Evolutionary conservation across 495 filamentous ascomycete species (phyloP).

Genomic region (Trichoderma gamsii): DNA sequence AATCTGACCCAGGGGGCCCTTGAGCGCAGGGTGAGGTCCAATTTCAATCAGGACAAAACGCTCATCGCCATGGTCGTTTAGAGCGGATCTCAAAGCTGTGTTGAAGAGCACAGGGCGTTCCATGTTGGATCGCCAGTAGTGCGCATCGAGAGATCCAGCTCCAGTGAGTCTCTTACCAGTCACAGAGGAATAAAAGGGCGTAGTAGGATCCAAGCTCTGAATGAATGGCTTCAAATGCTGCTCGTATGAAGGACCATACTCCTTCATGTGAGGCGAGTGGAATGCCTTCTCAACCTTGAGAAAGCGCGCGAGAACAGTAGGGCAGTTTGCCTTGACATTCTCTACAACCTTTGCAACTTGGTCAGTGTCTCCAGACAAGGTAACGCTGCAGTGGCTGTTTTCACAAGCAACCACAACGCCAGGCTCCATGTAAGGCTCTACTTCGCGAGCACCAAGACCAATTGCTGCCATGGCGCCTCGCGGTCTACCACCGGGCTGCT

Average conservation of each 20-base stretch:
- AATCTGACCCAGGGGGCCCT: constrained; percentile 14
- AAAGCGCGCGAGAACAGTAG: constrained; percentile 22
- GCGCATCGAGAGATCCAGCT: constrained; percentile 24
- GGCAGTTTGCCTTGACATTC: constrained; percentile 20
- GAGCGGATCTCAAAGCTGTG: constrained; percentile 22
- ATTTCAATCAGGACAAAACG: constrained; percentile 36
- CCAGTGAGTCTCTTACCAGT: constrained; percentile 27
- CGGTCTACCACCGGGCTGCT: no score
- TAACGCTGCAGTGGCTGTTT: constrained; percentile 38
- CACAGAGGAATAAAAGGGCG: constrained; percentile 23
- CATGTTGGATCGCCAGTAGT: background rate
- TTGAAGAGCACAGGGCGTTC: background rate
- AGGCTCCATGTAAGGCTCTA: constrained; percentile 20
- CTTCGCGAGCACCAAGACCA: constrained; percentile 23
- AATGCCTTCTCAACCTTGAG: constrained; percentile 41
- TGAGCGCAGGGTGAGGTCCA: constrained; percentile 40
- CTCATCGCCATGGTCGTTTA: background rate
- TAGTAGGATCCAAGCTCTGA: constrained; percentile 17
- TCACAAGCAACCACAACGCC: constrained; percentile 22
- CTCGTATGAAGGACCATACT: constrained; percentile 21
- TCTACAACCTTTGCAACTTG: constrained; percentile 21
- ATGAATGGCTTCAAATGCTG: constrained; percentile 16
- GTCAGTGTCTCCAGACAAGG: constrained; percentile 40
- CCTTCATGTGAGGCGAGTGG: constrained; percentile 39
- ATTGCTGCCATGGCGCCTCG: constrained; percentile 33